Evolutionary conservation across 257 asterid species (phyloP).

Genomic region (Linaria vulgaris): DNA sequence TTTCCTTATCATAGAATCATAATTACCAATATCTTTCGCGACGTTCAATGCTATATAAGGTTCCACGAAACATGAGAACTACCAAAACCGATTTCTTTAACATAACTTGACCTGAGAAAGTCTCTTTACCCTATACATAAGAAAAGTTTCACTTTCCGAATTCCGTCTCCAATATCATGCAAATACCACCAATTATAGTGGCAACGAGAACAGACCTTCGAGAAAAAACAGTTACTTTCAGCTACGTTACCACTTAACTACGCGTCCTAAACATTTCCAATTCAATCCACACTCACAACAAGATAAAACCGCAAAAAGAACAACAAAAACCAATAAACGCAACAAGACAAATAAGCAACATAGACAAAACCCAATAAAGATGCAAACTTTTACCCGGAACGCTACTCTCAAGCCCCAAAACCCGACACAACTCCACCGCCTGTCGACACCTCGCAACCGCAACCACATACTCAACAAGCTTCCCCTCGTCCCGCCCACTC

Average conservation of each 20-base stretch:
- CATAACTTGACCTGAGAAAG: not conserved
- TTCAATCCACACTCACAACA: slow-evolving; percentile 3
- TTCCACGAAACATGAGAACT: not conserved
- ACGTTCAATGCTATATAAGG: too few relatives aligned
- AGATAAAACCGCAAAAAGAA: not conserved
- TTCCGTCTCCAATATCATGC: slow-evolving; percentile 10
- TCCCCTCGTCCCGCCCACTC: slow-evolving; percentile 39
- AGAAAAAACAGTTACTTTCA: not conserved
- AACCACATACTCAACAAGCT: slow-evolving; percentile 48
- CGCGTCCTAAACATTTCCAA: not conserved
- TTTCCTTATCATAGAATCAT: not conserved
- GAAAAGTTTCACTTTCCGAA: too few relatives aligned
- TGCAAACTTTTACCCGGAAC: slow-evolving; percentile 43
- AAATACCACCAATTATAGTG: not conserved
- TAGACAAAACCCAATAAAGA: not conserved
- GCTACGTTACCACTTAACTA: slow-evolving; percentile 11
- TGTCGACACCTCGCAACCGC: slow-evolving; percentile 45
- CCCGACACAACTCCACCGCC: slow-evolving; percentile 49
- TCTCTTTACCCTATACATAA: slow-evolving; percentile 2
- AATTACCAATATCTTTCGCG: not conserved
- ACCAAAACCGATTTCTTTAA: not conserved
- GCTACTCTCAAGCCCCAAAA: slow-evolving; percentile 40
- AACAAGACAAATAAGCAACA: slow-evolving; percentile 1
- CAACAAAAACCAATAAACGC: not conserved
- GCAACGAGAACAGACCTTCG: not conserved